Evolutionary conservation across 176 grass and related monocot genomes (phyloP), one percentile per base, ranked within the genome.

Genomic region (Pontederia crassipes): DNA sequence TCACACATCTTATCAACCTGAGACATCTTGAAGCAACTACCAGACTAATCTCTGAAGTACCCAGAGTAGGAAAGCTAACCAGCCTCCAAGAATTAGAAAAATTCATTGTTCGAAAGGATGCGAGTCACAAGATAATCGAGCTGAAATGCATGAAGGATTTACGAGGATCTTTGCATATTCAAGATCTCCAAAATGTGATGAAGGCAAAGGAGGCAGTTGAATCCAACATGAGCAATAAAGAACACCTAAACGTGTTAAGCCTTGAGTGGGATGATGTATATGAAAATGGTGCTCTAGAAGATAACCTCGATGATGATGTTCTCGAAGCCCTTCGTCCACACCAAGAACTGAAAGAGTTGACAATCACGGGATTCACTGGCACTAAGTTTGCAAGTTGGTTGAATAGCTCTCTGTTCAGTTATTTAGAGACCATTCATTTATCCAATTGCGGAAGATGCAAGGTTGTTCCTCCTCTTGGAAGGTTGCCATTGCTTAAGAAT

Each of bases 401-500:
- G 50, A 67, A n/a, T 68, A 80, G 17, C 65, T 51, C 81, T 12
- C 61, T 20, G 15, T 28, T 51, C 14, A 50, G 4, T 64, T 72
- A 77, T 75, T 59, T 95, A 63, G 75, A 82, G 79, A 95, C 78
- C 1, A 77, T 95, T 62, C 75, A 95, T 28, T 17, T 95, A 45
- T 88, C 46, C 66, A 77, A 95, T 13, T 85, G 85, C 29, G 72
- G 45, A 64, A 77, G 69, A 29, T 82, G 81, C 66, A 79, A 53
- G 9, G 28, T 74, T 52, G 52, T 95, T 55, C 85, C 81, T 65
- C 52, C 69, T 4, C 81, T 95, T 11, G 89, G 89, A 58, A 68
- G 75, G 59, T 74, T 95, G 40, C 81, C 75, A 12, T 62, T 82
- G 26, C 75, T 95, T 1, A 88, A 77, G 20, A 52, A 69, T 49